Conservation (phyloP, 371 early-diverging fungal species). For the Mucor racemosus region DNA sequence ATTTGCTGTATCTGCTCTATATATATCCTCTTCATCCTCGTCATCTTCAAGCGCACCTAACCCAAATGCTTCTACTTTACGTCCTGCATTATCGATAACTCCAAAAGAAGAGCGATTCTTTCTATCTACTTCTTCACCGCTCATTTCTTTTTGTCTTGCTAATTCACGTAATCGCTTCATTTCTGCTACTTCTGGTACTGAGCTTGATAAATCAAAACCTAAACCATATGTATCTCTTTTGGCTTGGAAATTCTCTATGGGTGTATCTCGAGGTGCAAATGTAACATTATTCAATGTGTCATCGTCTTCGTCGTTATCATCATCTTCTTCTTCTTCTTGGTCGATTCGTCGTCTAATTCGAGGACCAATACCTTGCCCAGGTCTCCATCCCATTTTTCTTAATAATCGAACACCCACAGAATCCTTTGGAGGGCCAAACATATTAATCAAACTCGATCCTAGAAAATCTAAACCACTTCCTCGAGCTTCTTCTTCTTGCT, state of each 20-base stretch:
- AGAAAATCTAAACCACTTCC: constrained; percentile 38
- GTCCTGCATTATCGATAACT: constrained; percentile 15
- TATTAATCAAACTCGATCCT: constrained; percentile 35
- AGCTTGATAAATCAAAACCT: constrained; percentile 69
- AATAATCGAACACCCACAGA: constrained; percentile 65
- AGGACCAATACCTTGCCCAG: constrained; percentile 86
- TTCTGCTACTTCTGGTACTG: constrained; percentile 70
- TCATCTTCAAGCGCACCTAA: constrained; percentile 56
- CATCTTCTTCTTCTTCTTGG: constrained; percentile 42
- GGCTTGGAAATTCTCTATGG: constrained; percentile 56
- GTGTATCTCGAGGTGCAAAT: constrained; percentile 79
- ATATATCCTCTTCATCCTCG: constrained; percentile 57
- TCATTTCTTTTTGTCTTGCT: constrained; percentile 21
- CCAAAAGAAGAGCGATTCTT: constrained; percentile 43
- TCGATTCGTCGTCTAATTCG: constrained; percentile 47
- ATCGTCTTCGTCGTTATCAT: constrained; percentile 44
- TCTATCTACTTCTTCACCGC: not conserved
- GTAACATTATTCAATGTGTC: constrained; percentile 48
- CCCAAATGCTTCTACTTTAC: constrained; percentile 35
- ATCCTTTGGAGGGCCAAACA: constrained; percentile 72
- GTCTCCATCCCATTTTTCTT: constrained; percentile 83
- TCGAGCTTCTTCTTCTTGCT: constrained; percentile 46
- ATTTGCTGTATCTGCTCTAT: constrained; percentile 29
- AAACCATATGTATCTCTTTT: constrained; percentile 71
- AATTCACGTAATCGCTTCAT: constrained; percentile 44